Percentiles rank a stretch among this genome's conserved stretches.
These are phyloP conservation scores for Lotus japonicus DNA, from an alignment of 306 rosid genomes.

Conservation along the genomic window DNA sequence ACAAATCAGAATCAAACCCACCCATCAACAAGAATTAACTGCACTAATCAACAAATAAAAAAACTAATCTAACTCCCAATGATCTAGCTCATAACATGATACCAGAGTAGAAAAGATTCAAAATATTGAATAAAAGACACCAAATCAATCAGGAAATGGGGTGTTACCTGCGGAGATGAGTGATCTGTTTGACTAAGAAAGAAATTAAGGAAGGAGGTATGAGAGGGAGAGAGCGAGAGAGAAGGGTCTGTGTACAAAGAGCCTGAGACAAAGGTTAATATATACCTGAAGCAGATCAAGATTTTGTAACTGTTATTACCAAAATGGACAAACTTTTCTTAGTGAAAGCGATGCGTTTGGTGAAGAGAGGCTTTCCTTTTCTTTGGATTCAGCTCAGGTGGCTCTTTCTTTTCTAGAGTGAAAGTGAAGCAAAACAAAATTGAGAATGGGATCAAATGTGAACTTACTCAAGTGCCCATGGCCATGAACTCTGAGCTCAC, in stretches of 20 bases:
- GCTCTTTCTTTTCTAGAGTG: background rate
- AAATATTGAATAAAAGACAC: background rate
- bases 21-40: background rate
- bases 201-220: background rate
- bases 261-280: conserved; percentile 17
- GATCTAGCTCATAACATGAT: conserved; percentile 16
- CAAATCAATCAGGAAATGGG: conserved; percentile 13
- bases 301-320: conserved; percentile 11
- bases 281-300: conserved; percentile 30
- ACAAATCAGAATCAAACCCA: conserved; percentile 19
- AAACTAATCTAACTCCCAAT: background rate
- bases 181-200: background rate
- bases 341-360: conserved; percentile 15
- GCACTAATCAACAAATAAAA: background rate
- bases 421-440: background rate
- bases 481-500: background rate
- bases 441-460: background rate
- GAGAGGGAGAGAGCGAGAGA: background rate
- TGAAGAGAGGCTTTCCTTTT: background rate
- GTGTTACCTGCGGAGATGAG: conserved; percentile 10
- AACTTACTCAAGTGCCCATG: conserved; percentile 23
- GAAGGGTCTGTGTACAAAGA: conserved; percentile 3
- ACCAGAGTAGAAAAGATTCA: background rate
- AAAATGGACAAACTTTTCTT: conserved; percentile 26
- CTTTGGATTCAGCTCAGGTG: too few relatives aligned